These are phyloP conservation scores for Anthostomella pinea DNA, from an alignment of 2,329 filamentous ascomycete species.

Conservation along the genomic window DNA sequence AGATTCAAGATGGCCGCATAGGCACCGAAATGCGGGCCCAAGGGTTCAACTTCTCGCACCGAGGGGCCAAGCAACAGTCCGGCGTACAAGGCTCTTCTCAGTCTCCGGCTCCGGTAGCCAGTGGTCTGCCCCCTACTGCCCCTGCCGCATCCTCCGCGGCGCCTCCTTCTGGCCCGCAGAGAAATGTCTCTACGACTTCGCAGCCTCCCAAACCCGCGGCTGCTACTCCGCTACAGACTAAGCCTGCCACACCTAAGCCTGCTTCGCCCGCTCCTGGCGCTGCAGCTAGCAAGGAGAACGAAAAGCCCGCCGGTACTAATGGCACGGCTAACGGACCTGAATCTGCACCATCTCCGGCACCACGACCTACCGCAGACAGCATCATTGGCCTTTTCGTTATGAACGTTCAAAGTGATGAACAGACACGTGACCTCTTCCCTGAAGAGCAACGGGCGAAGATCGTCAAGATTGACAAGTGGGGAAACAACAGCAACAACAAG, in stretches of 20 bases:
- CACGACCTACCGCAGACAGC: constrained; percentile 60
- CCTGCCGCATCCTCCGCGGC: constrained; percentile 27
- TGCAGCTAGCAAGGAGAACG: constrained; percentile 46
- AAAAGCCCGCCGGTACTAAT: constrained; percentile 53
- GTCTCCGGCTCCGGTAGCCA: constrained; percentile 35
- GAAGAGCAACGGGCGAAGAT: constrained; percentile 84
- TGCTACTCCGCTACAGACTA: constrained; percentile 40
- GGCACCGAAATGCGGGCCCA: constrained; percentile 98
- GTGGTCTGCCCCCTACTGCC: constrained; percentile 29
- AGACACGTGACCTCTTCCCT: constrained; percentile 75
- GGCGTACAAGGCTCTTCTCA: constrained; percentile 36
- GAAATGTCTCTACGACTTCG: constrained; percentile 30
- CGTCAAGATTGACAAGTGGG: constrained; percentile 72
- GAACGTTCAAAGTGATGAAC: constrained; percentile 79
- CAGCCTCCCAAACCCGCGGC: constrained; percentile 43
- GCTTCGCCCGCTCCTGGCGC: constrained; percentile 38
- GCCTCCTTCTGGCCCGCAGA: constrained; percentile 35
- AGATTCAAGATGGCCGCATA: constrained; percentile 92
- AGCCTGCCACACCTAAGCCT: constrained; percentile 50
- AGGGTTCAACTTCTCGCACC: constrained; percentile 98
- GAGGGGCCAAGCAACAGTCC: constrained; percentile 73
- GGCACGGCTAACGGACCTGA: constrained; percentile 53
- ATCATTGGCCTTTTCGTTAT: constrained; percentile 87
- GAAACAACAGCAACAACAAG: constrained; percentile 65
- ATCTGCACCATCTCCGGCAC: constrained; percentile 53